These are phyloP conservation scores for Capsicum rhomboideum DNA, from an alignment of 257 asterid genomes.

Conservation along the genomic window DNA sequence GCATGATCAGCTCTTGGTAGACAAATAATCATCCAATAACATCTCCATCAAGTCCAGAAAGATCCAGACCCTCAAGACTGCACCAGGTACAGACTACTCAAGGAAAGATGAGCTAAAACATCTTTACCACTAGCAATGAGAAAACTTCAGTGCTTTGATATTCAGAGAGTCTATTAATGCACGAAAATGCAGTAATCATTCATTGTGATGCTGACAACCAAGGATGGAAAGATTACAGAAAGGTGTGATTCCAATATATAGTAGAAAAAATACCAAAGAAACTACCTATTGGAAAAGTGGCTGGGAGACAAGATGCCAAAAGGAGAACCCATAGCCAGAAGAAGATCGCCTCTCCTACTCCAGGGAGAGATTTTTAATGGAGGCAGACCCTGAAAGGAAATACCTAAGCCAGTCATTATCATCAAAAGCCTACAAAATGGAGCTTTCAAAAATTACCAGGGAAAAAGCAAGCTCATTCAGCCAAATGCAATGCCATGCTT, in stretches of 20 bases:
- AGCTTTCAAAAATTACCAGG: conserved; percentile 3
- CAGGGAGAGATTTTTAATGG: conserved; percentile 45
- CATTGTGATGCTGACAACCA: not conserved
- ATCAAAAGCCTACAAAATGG: conserved; percentile 9
- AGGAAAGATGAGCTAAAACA: conserved; percentile 1
- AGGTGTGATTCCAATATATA: not conserved
- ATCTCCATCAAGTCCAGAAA: not conserved
- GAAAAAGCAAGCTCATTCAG: conserved; percentile 1
- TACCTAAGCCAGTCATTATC: conserved; percentile 1
- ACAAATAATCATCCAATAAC: not conserved
- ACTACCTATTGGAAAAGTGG: conserved; percentile 90
- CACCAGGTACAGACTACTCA: not conserved
- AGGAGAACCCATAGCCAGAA: conserved; percentile 98
- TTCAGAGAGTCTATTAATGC: not conserved
- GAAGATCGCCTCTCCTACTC: conserved; percentile 62
- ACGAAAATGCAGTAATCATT: not conserved
- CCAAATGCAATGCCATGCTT: conserved; percentile 1
- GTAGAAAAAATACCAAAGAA: conserved; percentile 2
- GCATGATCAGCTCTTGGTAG: not conserved
- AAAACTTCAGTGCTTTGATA: not conserved
- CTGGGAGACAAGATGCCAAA: conserved; percentile 94
- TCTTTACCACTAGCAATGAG: conserved; percentile 1
- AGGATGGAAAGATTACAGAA: conserved; percentile 1
- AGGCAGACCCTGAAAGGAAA: conserved; percentile 42
- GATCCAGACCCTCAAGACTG: not conserved